A percentile compares a stretch with the other conserved stretches of the same genome.
phyloP scores from a whole-genome alignment of 148 eudicot genomes.

The Silene conica region DNA sequence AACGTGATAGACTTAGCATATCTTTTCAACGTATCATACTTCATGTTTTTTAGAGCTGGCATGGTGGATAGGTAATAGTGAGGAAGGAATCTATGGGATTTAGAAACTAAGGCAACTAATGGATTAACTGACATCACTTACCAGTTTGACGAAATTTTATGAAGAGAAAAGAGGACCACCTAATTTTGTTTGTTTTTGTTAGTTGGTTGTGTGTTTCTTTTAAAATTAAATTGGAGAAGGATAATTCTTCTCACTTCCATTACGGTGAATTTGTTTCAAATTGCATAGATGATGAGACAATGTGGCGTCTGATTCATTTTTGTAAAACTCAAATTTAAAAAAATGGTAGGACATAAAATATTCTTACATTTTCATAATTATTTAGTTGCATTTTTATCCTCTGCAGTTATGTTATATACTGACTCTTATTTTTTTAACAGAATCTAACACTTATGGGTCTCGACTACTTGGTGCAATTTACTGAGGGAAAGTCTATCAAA shows the following conservation, averaged over 20 bases:
- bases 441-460: conserved; percentile 57
- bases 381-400: neutral
- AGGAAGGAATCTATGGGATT: neutral
- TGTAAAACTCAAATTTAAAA: neutral
- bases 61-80: neutral
- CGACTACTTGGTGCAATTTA: conserved; percentile 51
- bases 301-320: neutral
- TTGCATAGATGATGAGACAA: neutral
- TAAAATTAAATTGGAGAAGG: neutral
- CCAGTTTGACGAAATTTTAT: neutral
- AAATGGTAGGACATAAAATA: neutral
- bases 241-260: neutral
- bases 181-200: neutral
- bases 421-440: conserved; percentile 32
- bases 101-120: neutral
- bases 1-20: neutral
- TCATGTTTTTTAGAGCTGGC: neutral
- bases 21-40: neutral
- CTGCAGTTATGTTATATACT: conserved; percentile 4
- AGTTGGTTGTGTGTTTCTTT: neutral
- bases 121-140: neutral
- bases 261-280: neutral
- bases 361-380: neutral
- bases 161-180: no score
- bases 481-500: conserved; percentile 41